These are phyloP conservation scores for Stagonosporopsis tanaceti DNA, from an alignment of 2,329 filamentous ascomycete species.

Conservation along the genomic window DNA sequence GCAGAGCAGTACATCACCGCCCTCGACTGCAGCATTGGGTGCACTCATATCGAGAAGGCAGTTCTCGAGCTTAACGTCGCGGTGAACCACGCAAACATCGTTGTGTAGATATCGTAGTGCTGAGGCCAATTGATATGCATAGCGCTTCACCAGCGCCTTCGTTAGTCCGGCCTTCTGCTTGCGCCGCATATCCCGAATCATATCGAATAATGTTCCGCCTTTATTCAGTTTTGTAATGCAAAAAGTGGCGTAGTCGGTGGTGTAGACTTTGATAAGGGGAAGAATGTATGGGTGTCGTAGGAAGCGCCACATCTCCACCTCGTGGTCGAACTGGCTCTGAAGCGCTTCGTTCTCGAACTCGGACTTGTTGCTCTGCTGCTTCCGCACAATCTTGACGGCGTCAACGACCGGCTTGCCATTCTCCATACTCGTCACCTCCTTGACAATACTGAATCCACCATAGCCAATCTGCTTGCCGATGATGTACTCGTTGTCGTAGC, in stretches of 20 bases:
- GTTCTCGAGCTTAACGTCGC: conserved; percentile 75
- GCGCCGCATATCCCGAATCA: conserved; percentile 63
- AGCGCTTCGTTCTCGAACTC: conserved; percentile 70
- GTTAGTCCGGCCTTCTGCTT: conserved; percentile 56
- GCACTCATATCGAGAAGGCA: conserved; percentile 67
- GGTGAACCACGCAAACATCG: conserved; percentile 71
- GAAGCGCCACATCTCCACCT: conserved; percentile 73
- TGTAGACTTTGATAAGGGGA: conserved; percentile 69
- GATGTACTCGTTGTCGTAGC: conserved; percentile 67
- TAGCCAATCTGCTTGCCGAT: conserved; percentile 71
- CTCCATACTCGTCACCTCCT: conserved; percentile 70
- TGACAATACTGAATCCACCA: conserved; percentile 72
- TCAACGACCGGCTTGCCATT: conserved; percentile 61
- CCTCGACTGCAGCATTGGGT: conserved; percentile 56
- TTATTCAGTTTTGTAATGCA: conserved; percentile 71
- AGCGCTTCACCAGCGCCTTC: conserved; percentile 63
- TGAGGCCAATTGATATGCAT: conserved; percentile 68
- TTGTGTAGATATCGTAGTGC: conserved; percentile 73
- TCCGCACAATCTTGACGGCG: conserved; percentile 74
- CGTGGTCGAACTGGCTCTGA: conserved; percentile 73
- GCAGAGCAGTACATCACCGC: conserved; percentile 68
- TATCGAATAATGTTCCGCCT: conserved; percentile 70
- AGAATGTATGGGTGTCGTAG: conserved; percentile 69
- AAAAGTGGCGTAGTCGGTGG: conserved; percentile 73
- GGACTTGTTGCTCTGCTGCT: conserved; percentile 61